These are phyloP conservation scores for Erodium moschatum DNA, from an alignment of 441 rosid genomes.

Conservation along the genomic window DNA sequence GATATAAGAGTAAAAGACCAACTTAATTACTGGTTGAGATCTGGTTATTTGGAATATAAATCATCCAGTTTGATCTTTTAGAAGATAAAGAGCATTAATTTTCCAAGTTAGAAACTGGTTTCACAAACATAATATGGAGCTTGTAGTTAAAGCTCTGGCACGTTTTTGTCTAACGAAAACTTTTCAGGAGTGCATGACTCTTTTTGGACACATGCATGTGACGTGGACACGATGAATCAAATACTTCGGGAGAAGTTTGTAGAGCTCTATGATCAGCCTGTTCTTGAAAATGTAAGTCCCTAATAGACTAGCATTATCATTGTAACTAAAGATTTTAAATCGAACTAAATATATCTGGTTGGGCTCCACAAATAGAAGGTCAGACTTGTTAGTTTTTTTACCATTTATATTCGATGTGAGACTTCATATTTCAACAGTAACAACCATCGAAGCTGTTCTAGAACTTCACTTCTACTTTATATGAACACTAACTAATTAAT, in stretches of 20 bases:
- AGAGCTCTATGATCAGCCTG: constrained; percentile 71
- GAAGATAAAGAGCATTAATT: not conserved
- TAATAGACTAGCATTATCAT: not conserved
- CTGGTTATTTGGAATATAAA: not conserved
- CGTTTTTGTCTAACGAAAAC: constrained; percentile 6
- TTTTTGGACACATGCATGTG: constrained; percentile 94
- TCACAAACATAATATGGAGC: not conserved
- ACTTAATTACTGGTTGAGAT: not conserved
- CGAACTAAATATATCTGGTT: not conserved
- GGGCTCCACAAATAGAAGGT: not conserved
- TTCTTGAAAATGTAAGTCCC: constrained; percentile 83
- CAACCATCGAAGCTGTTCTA: not conserved
- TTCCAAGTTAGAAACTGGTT: not conserved
- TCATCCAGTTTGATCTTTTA: not conserved
- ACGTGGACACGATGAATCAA: constrained; percentile 77
- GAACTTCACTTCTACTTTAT: not conserved
- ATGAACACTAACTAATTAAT: constrained; percentile 2
- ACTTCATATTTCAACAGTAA: not conserved
- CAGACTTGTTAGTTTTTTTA: not conserved
- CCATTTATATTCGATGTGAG: not conserved
- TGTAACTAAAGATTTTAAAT: no score
- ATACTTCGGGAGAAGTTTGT: constrained; percentile 85
- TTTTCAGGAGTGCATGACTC: constrained; percentile 94
- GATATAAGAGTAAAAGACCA: not conserved
- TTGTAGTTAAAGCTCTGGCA: not conserved